Percentiles rank a stretch among this genome's conserved stretches.
Conservation (phyloP, 306 rosid species). For the Corylus heterophylla region DNA sequence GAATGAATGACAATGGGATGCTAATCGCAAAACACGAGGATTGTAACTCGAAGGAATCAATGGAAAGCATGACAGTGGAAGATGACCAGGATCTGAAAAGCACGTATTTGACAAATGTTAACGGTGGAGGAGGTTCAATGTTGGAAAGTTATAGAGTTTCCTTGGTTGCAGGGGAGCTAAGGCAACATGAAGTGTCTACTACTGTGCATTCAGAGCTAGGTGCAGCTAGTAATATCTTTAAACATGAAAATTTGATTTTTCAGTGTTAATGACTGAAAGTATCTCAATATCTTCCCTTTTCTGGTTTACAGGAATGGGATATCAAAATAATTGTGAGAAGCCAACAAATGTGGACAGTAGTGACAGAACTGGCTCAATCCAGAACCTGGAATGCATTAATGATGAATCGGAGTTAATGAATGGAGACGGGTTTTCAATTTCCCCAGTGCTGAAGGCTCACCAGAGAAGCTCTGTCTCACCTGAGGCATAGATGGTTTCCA, state of each 20-base stretch:
- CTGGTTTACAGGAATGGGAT: slow-evolving; percentile 44
- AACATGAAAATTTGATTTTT: slow-evolving; percentile 20
- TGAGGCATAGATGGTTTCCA: slow-evolving; percentile 30
- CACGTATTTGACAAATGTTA: slow-evolving; percentile 15
- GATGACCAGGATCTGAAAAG: slow-evolving; percentile 34
- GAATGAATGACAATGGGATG: slow-evolving; percentile 33
- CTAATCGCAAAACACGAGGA: slow-evolving; percentile 34
- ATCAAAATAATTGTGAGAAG: slow-evolving; percentile 38
- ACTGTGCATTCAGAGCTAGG: slow-evolving; percentile 31
- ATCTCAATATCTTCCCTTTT: slow-evolving; percentile 28
- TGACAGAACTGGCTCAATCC: slow-evolving; percentile 28
- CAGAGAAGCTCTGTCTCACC: slow-evolving; percentile 34
- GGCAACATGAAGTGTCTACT: slow-evolving; percentile 37
- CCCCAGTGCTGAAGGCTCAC: slow-evolving; percentile 35
- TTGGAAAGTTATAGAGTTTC: slow-evolving; percentile 26
- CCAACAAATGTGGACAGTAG: slow-evolving; percentile 36
- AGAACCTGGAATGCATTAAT: slow-evolving; percentile 22
- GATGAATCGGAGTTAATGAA: slow-evolving; percentile 30
- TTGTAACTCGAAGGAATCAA: slow-evolving; percentile 27
- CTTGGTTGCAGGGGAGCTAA: slow-evolving; percentile 39
- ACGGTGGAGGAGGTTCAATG: slow-evolving; percentile 17
- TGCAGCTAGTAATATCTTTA: slow-evolving; percentile 44
- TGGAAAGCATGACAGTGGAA: slow-evolving; percentile 33
- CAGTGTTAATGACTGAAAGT: slow-evolving; percentile 13
- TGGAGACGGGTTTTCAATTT: slow-evolving; percentile 26